Evolutionary conservation across 352 stramenopile genomes (phyloP), one percentile per base, ranked within the genome.

Genomic region (Phytophthora parvispora): DNA sequence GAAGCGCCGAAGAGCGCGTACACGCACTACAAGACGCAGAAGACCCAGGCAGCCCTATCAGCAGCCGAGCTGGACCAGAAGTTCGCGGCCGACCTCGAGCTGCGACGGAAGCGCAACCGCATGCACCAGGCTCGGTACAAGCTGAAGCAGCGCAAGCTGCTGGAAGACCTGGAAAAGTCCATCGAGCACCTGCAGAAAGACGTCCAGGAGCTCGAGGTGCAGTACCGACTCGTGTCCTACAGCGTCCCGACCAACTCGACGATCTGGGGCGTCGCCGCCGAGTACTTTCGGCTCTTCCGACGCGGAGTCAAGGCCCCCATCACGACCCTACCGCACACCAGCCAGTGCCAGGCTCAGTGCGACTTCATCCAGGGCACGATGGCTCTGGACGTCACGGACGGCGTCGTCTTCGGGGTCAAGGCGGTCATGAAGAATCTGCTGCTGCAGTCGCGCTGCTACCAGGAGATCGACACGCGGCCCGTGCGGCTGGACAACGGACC

Each of bases 201-300:
- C 20, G 27, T 60, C 16, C 48, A 54, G 20, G 49, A 67, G 3
- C 49, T 60, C n/a, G 38, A 67, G 31, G 4, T 60, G 12, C 48
- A 67, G 7, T 40, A 48, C 7, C 34, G 60, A 5, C 3, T 66
- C 20, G 3, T 66, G 4, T 66, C 27, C 2, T 64, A 63, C 47
- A 28, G 13, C 13, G 31, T 65, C 10, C 47, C 59, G 9, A 60
- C 25, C 9, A 51, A 32, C 34, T 43, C 34, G 6, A 67, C 60
- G 9, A 24, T 60, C 12, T 67, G 60, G 49, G 36, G n/a, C 7
- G 38, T 54, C 13, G 49, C 60, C 2, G 28, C 38, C 8, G 60
- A 60, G 36, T 67, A 31, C 15, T 67, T 67, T 20, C 60, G 60
- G 6, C 36, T 60, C 34, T 60, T 67, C 50, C 36, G 60, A 3